Conservation (phyloP, 2,329 filamentous ascomycete species). For the Exophiala alcalophila region DNA sequence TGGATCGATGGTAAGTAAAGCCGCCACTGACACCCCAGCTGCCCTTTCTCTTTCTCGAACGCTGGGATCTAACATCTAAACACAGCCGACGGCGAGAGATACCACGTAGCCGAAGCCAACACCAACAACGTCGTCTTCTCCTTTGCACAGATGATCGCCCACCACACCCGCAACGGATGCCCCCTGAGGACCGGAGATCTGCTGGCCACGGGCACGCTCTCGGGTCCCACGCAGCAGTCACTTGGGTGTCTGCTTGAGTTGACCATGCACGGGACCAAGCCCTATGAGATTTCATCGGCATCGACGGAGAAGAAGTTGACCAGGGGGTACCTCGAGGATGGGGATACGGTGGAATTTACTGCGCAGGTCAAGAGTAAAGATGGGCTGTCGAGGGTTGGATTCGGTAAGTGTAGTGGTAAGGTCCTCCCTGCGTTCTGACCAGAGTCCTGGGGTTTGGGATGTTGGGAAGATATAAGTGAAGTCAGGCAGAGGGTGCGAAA, state of each 20-base stretch:
- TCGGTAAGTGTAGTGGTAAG: constrained; percentile 68
- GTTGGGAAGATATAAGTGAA: too few relatives aligned
- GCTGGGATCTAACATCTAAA: not conserved
- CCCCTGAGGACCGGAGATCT: constrained; percentile 70
- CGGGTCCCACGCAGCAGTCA: constrained; percentile 54
- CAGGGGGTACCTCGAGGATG: not conserved
- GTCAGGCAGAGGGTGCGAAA: too few relatives aligned
- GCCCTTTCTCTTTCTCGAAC: too few relatives aligned
- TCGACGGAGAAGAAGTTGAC: too few relatives aligned
- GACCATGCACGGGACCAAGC: constrained; percentile 63
- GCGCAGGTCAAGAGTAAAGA: constrained; percentile 57
- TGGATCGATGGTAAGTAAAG: constrained; percentile 3
- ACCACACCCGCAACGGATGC: constrained; percentile 73
- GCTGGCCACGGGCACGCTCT: constrained; percentile 74
- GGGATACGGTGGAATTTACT: constrained; percentile 54
- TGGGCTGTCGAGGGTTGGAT: constrained; percentile 65
- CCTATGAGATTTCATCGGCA: constrained; percentile 61
- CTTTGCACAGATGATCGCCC: constrained; percentile 76
- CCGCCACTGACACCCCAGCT: not conserved
- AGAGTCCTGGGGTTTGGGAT: too few relatives aligned
- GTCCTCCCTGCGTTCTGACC: constrained; percentile 50
- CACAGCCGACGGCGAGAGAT: not conserved
- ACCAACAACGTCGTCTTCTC: constrained; percentile 71
- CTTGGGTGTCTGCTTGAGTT: constrained; percentile 70
- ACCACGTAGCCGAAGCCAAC: too few relatives aligned